These are phyloP conservation scores for Apiotrichum akiyoshidainum DNA, from an alignment of 1,284 basidiomycete genomes.

Conservation along the genomic window DNA sequence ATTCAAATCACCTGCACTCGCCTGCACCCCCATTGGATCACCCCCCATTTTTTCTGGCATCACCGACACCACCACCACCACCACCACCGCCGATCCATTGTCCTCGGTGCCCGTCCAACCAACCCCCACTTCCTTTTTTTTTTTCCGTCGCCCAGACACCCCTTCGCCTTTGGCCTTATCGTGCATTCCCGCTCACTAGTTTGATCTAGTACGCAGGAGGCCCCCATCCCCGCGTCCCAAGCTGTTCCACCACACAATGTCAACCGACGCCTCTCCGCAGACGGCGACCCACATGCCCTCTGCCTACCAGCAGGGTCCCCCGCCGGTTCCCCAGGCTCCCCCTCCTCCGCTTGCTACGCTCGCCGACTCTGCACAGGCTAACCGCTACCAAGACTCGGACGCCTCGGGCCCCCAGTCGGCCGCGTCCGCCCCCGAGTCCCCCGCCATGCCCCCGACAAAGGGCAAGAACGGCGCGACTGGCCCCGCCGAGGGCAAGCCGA, in stretches of 20 bases:
- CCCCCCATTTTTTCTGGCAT: not conserved
- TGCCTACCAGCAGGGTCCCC: conserved; percentile 10
- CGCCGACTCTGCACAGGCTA: conserved; percentile 9
- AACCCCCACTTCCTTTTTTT: not conserved
- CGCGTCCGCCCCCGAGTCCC: conserved; percentile 13
- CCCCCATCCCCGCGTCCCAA: not conserved
- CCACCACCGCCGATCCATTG: no score
- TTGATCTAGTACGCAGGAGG: conserved; percentile 7
- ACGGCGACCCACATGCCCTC: conserved; percentile 10
- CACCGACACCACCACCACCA: not conserved
- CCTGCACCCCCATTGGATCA: not conserved
- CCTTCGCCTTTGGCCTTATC: not conserved
- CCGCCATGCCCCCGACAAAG: conserved; percentile 25
- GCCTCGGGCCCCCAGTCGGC: conserved; percentile 4
- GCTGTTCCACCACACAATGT: conserved; percentile 12
- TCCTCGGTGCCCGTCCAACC: no score
- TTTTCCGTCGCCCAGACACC: not conserved
- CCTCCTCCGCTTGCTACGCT: conserved; percentile 2
- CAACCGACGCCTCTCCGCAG: conserved; percentile 16
- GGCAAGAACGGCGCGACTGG: conserved; percentile 48
- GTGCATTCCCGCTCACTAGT: conserved; percentile 7
- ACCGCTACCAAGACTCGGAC: conserved; percentile 16
- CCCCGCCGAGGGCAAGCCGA: conserved; percentile 46
- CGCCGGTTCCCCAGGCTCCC: conserved; percentile 10
- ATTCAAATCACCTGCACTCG: not conserved